phyloP scores from a whole-genome alignment of 768 basidiomycete genomes.

The Coprinopsis cinerea region DNA sequence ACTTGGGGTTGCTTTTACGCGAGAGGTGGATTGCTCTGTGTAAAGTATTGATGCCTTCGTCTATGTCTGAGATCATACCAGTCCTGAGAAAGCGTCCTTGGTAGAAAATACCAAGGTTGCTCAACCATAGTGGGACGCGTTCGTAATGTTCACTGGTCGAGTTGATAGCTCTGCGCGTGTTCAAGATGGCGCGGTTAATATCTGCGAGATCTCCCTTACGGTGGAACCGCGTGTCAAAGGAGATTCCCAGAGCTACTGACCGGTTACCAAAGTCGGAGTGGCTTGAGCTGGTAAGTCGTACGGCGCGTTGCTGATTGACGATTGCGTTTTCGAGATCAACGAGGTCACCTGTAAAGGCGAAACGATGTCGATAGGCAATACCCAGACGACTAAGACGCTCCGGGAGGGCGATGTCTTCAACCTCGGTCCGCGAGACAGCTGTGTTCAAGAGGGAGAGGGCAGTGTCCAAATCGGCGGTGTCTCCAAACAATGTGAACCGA shows the following conservation, averaged over 20 bases:
- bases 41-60: conserved; percentile 6
- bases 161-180: conserved; percentile 14
- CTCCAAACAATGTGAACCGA: no score
- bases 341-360: conserved; percentile 2
- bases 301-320: neutral
- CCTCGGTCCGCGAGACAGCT: neutral
- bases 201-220: conserved; percentile 17
- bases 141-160: conserved; percentile 16
- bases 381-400: neutral
- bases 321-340: conserved; percentile 1
- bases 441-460: neutral
- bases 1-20: conserved; percentile 11
- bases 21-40: conserved; percentile 4
- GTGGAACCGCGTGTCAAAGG: conserved; percentile 19
- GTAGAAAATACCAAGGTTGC: conserved; percentile 17
- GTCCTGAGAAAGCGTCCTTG: conserved; percentile 16
- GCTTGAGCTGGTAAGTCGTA: conserved; percentile 7
- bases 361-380: neutral
- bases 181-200: conserved; percentile 20
- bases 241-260: conserved; percentile 12
- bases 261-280: conserved; percentile 13
- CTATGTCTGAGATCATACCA: conserved; percentile 16
- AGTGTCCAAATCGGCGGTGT: no score
- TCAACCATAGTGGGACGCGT: conserved; percentile 12
- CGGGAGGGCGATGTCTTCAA: neutral